Evolutionary conservation across 1,139 yeast species (phyloP).

Genomic region (Sugiyamaella sp.): DNA sequence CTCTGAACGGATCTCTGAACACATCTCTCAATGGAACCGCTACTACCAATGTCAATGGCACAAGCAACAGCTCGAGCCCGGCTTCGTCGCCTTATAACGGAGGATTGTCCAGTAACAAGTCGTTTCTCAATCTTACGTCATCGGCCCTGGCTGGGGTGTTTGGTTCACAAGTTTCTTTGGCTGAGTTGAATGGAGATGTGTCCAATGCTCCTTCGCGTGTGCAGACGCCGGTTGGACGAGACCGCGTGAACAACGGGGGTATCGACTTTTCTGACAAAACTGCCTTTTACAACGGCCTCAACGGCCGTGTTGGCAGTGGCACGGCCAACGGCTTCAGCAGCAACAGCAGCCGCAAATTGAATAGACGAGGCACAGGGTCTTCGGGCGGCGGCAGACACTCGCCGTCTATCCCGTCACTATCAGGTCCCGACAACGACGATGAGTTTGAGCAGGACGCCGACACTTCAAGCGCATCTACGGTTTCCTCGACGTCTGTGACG

Average conservation of each 20-base stretch:
- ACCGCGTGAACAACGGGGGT: constrained; percentile 5
- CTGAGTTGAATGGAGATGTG: constrained; percentile 45
- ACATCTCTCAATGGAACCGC: background rate
- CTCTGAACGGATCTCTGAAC: background rate
- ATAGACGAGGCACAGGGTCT: background rate
- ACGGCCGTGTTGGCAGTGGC: constrained; percentile 4
- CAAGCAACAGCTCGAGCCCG: background rate
- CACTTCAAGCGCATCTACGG: constrained; percentile 1
- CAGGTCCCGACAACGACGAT: background rate
- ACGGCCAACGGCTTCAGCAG: background rate
- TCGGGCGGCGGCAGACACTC: constrained; percentile 8
- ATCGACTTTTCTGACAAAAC: constrained; percentile 11
- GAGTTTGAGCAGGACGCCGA: constrained; percentile 7
- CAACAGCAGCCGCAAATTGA: background rate
- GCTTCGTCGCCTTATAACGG: constrained; percentile 12
- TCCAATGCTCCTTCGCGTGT: constrained; percentile 32
- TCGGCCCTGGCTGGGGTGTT: constrained; percentile 44
- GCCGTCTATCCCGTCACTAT: constrained; percentile 8
- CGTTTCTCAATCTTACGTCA: constrained; percentile 36
- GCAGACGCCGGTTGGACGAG: constrained; percentile 18
- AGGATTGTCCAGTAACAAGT: constrained; percentile 14
- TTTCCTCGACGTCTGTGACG: constrained; percentile 15
- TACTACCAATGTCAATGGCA: background rate
- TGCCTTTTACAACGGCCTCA: constrained; percentile 7
- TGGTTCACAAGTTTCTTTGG: constrained; percentile 44